Evolutionary conservation across 768 basidiomycete genomes (phyloP), one percentile per base, ranked within the genome.

Genomic region (Dictyophora rubrovolvata): DNA sequence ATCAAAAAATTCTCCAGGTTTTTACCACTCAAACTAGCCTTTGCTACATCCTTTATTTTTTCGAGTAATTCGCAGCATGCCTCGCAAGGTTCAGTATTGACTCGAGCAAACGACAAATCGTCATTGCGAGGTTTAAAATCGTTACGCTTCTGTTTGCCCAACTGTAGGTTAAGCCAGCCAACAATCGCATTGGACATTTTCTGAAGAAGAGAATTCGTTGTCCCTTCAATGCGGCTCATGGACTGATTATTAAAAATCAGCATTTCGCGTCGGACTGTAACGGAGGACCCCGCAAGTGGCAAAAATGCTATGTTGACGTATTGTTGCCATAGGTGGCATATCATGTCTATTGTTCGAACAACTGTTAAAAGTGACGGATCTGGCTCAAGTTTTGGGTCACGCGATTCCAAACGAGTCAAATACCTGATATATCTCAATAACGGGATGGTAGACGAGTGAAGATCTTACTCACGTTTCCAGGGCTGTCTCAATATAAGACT

Each of bases 81-180:
- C 17, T 84, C 67, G 68, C 93, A 97, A 0, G 96, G 93, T 63
- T 97, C 95, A 0, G 96, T 98, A 67, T 92, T 96, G 23, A 91
- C 91, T 20, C 93, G 76, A 3, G 93, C 91, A 70, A 97, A 98
- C 0, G 93, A 93, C 21, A 93, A 71, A 64, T 98, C 95, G 67
- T 99, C 96, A 65, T 97, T 93, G 37, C 87, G 83, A 11, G 96
- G 96, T 70, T 95, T 96, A 75, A 96, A 99, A 69, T 99, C 96
- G 53, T 83, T 88, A 66, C 86, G 88, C 75, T 97, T 97, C 70
- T 99, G 96, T 70, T 93, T 94, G 8, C 83, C 79, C 37, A 99
- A 81, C 62, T 89, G 86, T 2, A 77, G 62, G 1, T 82, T 77
- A 7, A 97, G 73, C 85, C 89, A 94, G 18, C 80, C 70, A 51